Base-by-base conservation (phyloP, 345 rosid species). In the Erysimum cheiranthoides region DNA sequence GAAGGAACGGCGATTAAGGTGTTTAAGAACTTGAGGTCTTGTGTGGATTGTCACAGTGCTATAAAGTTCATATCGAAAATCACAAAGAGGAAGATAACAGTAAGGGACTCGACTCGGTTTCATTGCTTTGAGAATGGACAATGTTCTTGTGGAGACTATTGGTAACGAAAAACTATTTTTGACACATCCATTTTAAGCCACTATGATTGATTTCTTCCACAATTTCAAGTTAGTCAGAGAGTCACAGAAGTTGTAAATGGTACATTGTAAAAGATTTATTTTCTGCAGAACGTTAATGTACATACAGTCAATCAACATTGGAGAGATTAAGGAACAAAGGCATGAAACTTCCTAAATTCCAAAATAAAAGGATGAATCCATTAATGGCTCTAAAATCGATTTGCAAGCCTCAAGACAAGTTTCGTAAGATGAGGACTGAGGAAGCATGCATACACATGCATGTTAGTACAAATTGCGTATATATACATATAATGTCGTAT, bases 31-130 rank as follows among this genome's bases (percentile, higher is more conserved):
- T 79, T 93, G 63, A 85, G 97, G 73, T 89, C 97, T 65, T 91
- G 98, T 80, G 89, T 87, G 32, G 98, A 93, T 70, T 93, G 98
- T 80, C 98, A 91, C 66, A 86, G 68, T 70, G 96, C 93, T 28
- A 84, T 93, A n/a, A 93, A 93, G 76, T 91, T 87, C 68, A 91
- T 91, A 60, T 91, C 97, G 1, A 89, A 86, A 78, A 87, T 91
- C 57, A 78, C 75, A 21, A 70, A 25, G 78, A 86, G 98, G 77
- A 93, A 86, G 82, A 88, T 93, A 70, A 80, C 82, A 0, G 87
- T 93, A 34, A 81, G 97, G 66, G 97, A 93, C 82, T 88, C 96
- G 0, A 84, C 81, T 72, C 81, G 97, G 74, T 93, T 93, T 71
- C 98, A 93, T 77, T 84, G 84, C 82, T 93, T 93, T 73, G 93